These are phyloP conservation scores for Chytriomyces confervae DNA, from an alignment of 192 early-diverging fungal species.

Conservation along the genomic window DNA sequence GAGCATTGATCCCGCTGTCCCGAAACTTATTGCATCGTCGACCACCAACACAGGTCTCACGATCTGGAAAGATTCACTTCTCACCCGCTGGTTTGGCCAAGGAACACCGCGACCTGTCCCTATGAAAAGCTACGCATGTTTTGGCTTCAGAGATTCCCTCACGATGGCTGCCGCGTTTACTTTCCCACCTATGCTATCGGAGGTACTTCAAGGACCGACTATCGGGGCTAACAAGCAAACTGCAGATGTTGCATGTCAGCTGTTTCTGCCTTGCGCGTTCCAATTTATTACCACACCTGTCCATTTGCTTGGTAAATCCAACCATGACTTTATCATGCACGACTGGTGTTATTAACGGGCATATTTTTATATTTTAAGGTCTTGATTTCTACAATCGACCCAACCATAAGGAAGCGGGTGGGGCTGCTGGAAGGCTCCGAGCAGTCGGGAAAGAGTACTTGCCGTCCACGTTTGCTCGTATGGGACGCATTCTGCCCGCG, in stretches of 20 bases:
- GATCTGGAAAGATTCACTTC: conserved; percentile 51
- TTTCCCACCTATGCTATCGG: conserved; percentile 46
- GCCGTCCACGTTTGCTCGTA: conserved; percentile 42
- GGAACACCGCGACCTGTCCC: conserved; percentile 43
- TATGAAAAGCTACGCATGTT: conserved; percentile 35
- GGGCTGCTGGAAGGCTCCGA: conserved; percentile 3
- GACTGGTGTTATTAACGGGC: too few species aligned
- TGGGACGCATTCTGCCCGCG: conserved; percentile 57
- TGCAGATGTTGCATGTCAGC: conserved; percentile 46
- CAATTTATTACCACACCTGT: conserved; percentile 53
- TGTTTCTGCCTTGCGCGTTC: conserved; percentile 49
- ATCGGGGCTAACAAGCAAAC: not conserved
- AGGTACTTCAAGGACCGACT: conserved; percentile 2
- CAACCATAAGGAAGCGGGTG: conserved; percentile 4
- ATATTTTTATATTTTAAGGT: conserved; percentile 21
- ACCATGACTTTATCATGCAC: conserved; percentile 31
- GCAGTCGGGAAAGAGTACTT: conserved; percentile 44
- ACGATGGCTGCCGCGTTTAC: conserved; percentile 56
- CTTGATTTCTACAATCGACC: conserved; percentile 58
- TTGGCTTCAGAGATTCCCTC: conserved; percentile 50
- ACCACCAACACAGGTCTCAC: conserved; percentile 49
- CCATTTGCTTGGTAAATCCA: conserved; percentile 54
- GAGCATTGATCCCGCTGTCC: conserved; percentile 31
- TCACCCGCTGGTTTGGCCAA: conserved; percentile 54
- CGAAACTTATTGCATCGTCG: conserved; percentile 51